These are phyloP conservation scores for Phylloporus scabripes DNA, from an alignment of 768 basidiomycete genomes.

Conservation along the genomic window DNA sequence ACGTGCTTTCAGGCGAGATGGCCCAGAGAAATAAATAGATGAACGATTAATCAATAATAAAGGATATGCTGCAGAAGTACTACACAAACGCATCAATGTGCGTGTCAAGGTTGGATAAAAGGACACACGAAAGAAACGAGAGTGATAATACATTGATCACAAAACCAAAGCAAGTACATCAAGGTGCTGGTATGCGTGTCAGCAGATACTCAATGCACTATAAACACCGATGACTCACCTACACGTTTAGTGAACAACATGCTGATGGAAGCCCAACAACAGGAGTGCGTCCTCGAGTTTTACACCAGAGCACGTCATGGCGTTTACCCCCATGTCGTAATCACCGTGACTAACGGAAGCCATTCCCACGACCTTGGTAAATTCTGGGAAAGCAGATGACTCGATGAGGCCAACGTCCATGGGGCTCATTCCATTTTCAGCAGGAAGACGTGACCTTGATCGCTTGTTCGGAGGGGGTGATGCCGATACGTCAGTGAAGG, in stretches of 20 bases:
- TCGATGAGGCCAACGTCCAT: conserved; percentile 36
- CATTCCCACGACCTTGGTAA: conserved; percentile 41
- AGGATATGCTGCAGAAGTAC: conserved; percentile 25
- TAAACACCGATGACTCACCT: conserved; percentile 15
- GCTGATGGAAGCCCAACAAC: conserved; percentile 69
- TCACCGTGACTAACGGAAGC: conserved; percentile 16
- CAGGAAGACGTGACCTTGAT: conserved; percentile 26
- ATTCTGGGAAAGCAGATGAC: conserved; percentile 40
- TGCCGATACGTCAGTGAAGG: conserved; percentile 51
- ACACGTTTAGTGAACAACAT: conserved; percentile 46
- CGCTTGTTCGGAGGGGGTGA: conserved; percentile 33
- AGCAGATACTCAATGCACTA: not conserved
- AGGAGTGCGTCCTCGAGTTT: conserved; percentile 71
- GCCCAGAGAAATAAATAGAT: conserved; percentile 21
- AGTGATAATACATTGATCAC: conserved; percentile 19
- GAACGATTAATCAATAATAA: conserved; percentile 35
- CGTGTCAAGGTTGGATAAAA: conserved; percentile 7
- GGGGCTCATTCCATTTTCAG: conserved; percentile 26
- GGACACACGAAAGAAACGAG: conserved; percentile 6
- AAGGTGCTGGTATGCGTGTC: conserved; percentile 7
- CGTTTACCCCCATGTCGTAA: conserved; percentile 23
- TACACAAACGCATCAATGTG: conserved; percentile 10
- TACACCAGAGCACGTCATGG: conserved; percentile 44
- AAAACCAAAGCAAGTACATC: conserved; percentile 12
- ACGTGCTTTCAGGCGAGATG: conserved; percentile 2